These are phyloP conservation scores for Taiwanofungus camphoratus DNA, from an alignment of 1,284 basidiomycete species.

Conservation along the genomic window DNA sequence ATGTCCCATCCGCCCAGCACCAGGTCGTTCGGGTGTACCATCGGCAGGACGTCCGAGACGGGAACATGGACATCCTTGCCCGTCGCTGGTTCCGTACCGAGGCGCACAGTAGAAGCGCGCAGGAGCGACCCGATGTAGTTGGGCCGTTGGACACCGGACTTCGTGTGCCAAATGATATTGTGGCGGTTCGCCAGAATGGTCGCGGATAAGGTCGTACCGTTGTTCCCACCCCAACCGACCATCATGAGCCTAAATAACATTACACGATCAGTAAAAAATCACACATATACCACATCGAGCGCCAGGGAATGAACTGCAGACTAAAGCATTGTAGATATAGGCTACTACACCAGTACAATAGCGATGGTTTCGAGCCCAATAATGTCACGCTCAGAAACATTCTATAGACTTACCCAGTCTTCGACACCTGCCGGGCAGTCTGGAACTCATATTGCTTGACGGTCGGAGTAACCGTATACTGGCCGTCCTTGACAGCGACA, in stretches of 20 bases:
- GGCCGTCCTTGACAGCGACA: slow-evolving; percentile 65
- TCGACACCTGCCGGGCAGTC: slow-evolving; percentile 83
- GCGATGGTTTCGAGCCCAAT: background rate
- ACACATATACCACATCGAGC: too few species aligned
- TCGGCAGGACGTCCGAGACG: slow-evolving; percentile 90
- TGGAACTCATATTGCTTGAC: slow-evolving; percentile 85
- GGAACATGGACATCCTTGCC: slow-evolving; percentile 94
- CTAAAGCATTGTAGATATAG: too few species aligned
- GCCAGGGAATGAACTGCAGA: too few species aligned
- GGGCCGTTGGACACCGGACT: slow-evolving; percentile 87
- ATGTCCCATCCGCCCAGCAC: slow-evolving; percentile 99
- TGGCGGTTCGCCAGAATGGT: slow-evolving; percentile 96
- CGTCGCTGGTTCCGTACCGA: slow-evolving; percentile 79
- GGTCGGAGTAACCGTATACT: slow-evolving; percentile 75
- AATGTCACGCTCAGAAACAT: slow-evolving; percentile 5
- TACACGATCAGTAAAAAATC: slow-evolving; percentile 1
- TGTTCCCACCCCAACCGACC: slow-evolving; percentile 96
- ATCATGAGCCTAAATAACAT: slow-evolving; percentile 78
- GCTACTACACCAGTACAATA: too few species aligned
- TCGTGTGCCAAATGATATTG: slow-evolving; percentile 94
- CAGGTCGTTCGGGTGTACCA: slow-evolving; percentile 98
- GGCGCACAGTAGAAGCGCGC: slow-evolving; percentile 90
- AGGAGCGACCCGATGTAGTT: slow-evolving; percentile 96
- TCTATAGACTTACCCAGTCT: slow-evolving; percentile 74
- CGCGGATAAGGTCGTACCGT: slow-evolving; percentile 91